Evolutionary conservation across 108 stramenopile genomes (phyloP), one percentile per base, ranked within the genome.

Genomic region (Nitzschia sp.): DNA sequence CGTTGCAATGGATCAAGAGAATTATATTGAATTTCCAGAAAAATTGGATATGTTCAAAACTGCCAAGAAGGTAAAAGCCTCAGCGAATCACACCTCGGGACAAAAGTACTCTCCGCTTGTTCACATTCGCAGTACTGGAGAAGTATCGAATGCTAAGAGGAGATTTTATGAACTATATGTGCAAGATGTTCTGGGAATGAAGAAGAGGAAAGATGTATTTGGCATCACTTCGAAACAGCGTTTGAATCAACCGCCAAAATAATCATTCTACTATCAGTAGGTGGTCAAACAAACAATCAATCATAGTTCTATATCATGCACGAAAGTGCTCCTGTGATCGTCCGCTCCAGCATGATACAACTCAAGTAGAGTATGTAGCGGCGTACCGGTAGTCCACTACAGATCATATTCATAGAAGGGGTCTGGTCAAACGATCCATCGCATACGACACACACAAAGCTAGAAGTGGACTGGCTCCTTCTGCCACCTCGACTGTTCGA

Each of bases 1-100:
- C 11, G 26, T 48, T 3, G n/a, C 63, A 17, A 64, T 64, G 63
- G 21, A 48, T 2, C 63, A 64, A 47, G 27, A n/a, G 17, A 44
- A 44, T 15, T 48, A 64, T 15, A 64, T 64, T 16, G 63, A 64
- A 25, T 64, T 64, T 64, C 63, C 63, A 48, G 38, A 41, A 41
- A 41, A 41, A 13, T 41, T 6, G 38, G 38, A 41, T 41, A 41
- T 41, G 38, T 9, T 41, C 6, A 13, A 41, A 6, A 13, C 13
- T 6, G 38, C 38, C 6, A 6, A 9, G 13, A 41, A 41, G 13
- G 38, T 41, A 6, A 41, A 41, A 41, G 13, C 9, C 13, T 41
- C 38, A 6, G 38, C 13, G 38, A 41, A 41, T 13, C 38, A 13
- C 13, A 41, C 38, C 9, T 41, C 38, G 38, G 38, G 38, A 6